These are phyloP conservation scores for Cicer arietinum DNA, from an alignment of 306 rosid species.

Conservation along the genomic window DNA sequence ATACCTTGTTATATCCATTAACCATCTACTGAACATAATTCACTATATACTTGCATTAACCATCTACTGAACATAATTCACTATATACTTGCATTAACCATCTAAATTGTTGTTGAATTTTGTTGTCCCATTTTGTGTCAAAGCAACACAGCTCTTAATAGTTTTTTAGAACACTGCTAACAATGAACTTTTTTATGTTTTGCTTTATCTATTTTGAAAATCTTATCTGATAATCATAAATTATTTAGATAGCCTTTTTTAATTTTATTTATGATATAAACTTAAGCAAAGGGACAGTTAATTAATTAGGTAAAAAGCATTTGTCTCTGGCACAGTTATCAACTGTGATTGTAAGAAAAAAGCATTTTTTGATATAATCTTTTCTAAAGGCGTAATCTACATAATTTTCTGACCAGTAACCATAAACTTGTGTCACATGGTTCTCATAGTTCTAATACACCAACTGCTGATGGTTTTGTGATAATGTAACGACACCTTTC, in stretches of 20 bases:
- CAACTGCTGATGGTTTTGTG: slow-evolving; percentile 29
- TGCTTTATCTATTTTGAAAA: background rate
- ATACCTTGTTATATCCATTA: too few species aligned
- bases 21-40: too few species aligned
- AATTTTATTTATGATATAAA: background rate
- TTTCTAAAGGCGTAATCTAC: background rate
- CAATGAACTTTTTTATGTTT: background rate
- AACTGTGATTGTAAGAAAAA: slow-evolving; percentile 4
- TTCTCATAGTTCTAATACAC: background rate
- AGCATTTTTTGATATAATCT: slow-evolving; percentile 2
- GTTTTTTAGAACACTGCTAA: background rate
- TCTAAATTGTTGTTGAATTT: too few species aligned
- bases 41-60: too few species aligned
- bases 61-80: too few species aligned
- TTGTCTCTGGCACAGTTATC: slow-evolving; percentile 3
- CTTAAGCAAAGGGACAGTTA: background rate
- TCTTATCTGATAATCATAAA: background rate
- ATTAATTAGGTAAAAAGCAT: background rate
- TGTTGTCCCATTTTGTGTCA: too few species aligned
- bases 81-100: too few species aligned
- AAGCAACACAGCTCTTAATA: background rate
- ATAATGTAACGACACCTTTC: slow-evolving; percentile 26
- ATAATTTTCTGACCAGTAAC: background rate
- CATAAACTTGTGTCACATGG: background rate
- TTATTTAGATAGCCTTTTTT: background rate